Evolutionary conservation across 208 protist species (phyloP), one percentile per base, ranked within the genome.

Genomic region (Trypanosoma mega): DNA sequence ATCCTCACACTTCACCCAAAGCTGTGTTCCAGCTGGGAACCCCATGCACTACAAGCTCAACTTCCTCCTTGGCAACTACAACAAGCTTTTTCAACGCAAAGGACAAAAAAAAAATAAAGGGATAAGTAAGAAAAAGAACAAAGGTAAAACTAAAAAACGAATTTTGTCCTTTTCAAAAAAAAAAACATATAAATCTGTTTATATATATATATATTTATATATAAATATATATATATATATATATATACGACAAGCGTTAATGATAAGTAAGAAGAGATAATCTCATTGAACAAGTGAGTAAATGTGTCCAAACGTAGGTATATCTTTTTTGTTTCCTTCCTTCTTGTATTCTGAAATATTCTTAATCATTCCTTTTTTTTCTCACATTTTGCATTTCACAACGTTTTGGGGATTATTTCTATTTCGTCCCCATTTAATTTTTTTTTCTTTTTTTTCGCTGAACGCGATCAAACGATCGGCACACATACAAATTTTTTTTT

Each of bases 1-100:
- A 55, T 95, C 85, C 36, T 91, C 85, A 56, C 87, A 94, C 29
- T 72, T 78, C 2, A 94, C 74, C 85, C 84, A 94, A 23, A 94
- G 61, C 37, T 66, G 77, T 21, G 82, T 76, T 1, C 76, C 72
- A 4, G 72, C 31, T 3, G 62, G 44, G 36, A 64, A 88, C 8
- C 39, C 34, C 82, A 90, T 85, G 31, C n/a, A 23, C 26, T 16
- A 18, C n/a, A 9, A 45, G 41, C 26, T 31, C 12, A 68, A 63
- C 27, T 21, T 49, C 27, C 0, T 37, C 37, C 21, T 18, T 6
- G 8, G 12, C 34, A 39, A 39, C 6, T 39, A 39, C 6, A 12
- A 39, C 6, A 39, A 39, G 34, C 8, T 6, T 6, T 39, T 16
- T 12, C 6, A 39, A 12, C 12, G 12, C 12, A 12, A 39, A 39